Evolutionary conservation across 2,329 filamentous ascomycete genomes (phyloP).

Genomic region (Colletotrichum coccodes): DNA sequence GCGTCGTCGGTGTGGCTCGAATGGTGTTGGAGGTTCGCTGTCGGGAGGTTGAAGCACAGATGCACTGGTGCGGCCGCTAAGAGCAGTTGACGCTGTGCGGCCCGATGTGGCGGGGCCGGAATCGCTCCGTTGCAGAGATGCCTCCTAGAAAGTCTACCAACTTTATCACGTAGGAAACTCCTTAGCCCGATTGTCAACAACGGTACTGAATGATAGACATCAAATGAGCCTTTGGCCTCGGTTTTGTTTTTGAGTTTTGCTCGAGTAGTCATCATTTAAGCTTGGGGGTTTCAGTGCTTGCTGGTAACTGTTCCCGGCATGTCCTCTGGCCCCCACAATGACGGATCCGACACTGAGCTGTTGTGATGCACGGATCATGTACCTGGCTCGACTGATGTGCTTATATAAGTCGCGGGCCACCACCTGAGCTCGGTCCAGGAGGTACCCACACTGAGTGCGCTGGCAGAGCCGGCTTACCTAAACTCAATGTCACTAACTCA

Average conservation of each 20-base stretch:
- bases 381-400: neutral
- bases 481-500: neutral
- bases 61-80: constrained; percentile 15
- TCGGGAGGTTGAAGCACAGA: constrained; percentile 24
- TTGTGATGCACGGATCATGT: constrained; percentile 1
- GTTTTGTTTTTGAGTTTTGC: neutral
- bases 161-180: neutral
- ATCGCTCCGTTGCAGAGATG: constrained; percentile 1
- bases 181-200: too few species aligned
- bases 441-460: neutral
- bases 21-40: neutral
- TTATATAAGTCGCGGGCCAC: neutral
- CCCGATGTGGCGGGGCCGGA: constrained; percentile 21
- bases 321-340: constrained; percentile 7
- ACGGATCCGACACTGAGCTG: neutral
- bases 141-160: neutral
- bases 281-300: neutral
- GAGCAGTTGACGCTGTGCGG: constrained; percentile 22
- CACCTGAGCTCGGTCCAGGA: neutral
- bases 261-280: neutral
- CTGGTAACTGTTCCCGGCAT: neutral
- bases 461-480: too few species aligned
- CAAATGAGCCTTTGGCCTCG: too few species aligned
- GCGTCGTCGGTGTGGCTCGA: constrained; percentile 14
- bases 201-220: too few species aligned